These are phyloP conservation scores for Parastagonospora nodorum DNA, from an alignment of 2,329 filamentous ascomycete species.

Conservation along the genomic window DNA sequence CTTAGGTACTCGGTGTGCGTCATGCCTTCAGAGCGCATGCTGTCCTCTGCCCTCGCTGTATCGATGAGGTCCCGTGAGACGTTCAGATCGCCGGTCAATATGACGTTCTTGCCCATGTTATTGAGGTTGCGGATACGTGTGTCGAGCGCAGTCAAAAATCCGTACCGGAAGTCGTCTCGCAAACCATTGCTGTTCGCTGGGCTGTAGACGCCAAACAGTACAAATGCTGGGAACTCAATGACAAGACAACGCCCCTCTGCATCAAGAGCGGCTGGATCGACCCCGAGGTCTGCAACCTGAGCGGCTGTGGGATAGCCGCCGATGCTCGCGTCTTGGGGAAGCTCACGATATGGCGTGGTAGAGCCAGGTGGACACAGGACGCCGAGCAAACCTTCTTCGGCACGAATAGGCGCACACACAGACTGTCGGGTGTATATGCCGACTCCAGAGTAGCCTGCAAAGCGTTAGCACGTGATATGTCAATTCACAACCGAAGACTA, in stretches of 20 bases:
- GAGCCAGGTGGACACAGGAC: conserved; percentile 75
- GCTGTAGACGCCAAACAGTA: conserved; percentile 89
- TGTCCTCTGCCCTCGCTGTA: conserved; percentile 73
- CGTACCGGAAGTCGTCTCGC: conserved; percentile 79
- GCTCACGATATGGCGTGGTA: conserved; percentile 71
- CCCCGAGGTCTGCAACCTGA: conserved; percentile 66
- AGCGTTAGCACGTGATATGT: conserved; percentile 14
- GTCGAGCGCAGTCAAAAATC: conserved; percentile 81
- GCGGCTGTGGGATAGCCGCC: conserved; percentile 80
- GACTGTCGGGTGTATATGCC: conserved; percentile 92
- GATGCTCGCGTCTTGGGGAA: conserved; percentile 75
- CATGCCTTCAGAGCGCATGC: conserved; percentile 71
- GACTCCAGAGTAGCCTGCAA: conserved; percentile 87
- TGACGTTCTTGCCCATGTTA: conserved; percentile 78
- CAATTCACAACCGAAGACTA: not conserved
- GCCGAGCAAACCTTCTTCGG: conserved; percentile 93
- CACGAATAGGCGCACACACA: conserved; percentile 81
- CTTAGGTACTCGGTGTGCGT: conserved; percentile 74
- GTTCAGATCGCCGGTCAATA: conserved; percentile 89
- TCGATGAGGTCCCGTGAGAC: conserved; percentile 73
- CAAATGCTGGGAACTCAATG: conserved; percentile 92
- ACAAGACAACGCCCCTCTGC: conserved; percentile 90
- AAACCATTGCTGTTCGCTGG: conserved; percentile 87
- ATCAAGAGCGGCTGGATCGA: conserved; percentile 76
- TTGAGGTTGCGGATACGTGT: conserved; percentile 82